A percentile compares a stretch with the other conserved stretches of the same genome.
Conservation (phyloP, 2,329 filamentous ascomycete genomes). For the Didymella arachidicola region DNA sequence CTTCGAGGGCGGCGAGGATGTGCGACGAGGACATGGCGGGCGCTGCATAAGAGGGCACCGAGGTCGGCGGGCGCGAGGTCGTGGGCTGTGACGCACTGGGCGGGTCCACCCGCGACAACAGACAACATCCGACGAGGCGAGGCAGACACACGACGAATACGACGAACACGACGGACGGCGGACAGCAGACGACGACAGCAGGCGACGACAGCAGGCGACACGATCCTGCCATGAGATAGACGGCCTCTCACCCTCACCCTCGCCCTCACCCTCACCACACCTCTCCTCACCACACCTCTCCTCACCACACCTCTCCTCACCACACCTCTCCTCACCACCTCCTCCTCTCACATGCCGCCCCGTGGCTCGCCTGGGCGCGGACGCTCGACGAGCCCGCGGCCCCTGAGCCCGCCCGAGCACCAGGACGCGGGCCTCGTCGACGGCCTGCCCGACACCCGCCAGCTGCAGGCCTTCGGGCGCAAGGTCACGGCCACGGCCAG, state of each 20-base stretch:
- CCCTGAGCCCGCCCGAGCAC: conserved; percentile 34
- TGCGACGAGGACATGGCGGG: background rate
- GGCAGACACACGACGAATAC: background rate
- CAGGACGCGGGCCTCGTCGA: conserved; percentile 45
- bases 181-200: conserved; percentile 1
- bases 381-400: conserved; percentile 44
- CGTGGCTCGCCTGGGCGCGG: conserved; percentile 43
- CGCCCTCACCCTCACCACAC: too few species aligned
- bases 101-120: background rate
- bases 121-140: background rate
- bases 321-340: too few species aligned
- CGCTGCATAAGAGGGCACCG: background rate
- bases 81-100: conserved; percentile 28
- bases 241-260: background rate
- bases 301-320: too few species aligned
- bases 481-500: conserved; percentile 94
- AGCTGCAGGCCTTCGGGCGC: conserved; percentile 89
- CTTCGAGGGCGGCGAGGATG: background rate
- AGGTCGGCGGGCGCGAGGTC: background rate
- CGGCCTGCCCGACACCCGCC: conserved; percentile 64
- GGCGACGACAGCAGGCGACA: too few species aligned
- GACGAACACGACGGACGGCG: background rate
- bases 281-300: too few species aligned
- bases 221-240: conserved; percentile 5
- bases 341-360: conserved; percentile 35